These are phyloP conservation scores for Colletotrichum navitas DNA, from an alignment of 2,329 filamentous ascomycete species.

Conservation along the genomic window DNA sequence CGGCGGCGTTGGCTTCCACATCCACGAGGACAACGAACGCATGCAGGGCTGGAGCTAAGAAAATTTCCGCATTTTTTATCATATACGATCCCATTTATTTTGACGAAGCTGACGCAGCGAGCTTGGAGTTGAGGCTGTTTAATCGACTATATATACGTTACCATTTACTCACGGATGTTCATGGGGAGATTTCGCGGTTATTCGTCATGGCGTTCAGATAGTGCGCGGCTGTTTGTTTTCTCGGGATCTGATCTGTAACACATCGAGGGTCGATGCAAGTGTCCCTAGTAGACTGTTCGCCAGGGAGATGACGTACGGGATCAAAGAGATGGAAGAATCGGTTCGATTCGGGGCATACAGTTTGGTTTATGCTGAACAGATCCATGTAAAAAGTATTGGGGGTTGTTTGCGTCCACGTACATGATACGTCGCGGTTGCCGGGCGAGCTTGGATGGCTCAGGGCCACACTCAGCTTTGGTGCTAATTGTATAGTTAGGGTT, in stretches of 20 bases:
- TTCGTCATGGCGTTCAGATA: conserved; percentile 33
- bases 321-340: not conserved
- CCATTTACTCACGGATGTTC: conserved; percentile 15
- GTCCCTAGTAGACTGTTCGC: not conserved
- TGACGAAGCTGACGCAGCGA: conserved; percentile 40
- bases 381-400: conserved; percentile 1
- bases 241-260: not conserved
- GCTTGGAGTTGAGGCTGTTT: conserved; percentile 34
- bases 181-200: not conserved
- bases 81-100: conserved; percentile 10
- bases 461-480: conserved; percentile 24
- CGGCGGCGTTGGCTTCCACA: conserved; percentile 50
- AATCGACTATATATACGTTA: conserved; percentile 31
- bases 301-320: not conserved
- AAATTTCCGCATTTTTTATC: conserved; percentile 1
- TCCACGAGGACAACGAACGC: conserved; percentile 55
- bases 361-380: not conserved
- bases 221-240: conserved; percentile 1
- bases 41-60: conserved; percentile 33
- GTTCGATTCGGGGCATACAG: not conserved
- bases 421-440: conserved; percentile 19
- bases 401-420: conserved; percentile 1
- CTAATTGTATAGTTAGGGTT: conserved; percentile 31
- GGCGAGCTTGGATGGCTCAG: conserved; percentile 22
- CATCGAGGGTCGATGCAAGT: not conserved